Evolutionary conservation across 2,329 filamentous ascomycete species (phyloP).

Genomic region (Diaporthe helianthi): DNA sequence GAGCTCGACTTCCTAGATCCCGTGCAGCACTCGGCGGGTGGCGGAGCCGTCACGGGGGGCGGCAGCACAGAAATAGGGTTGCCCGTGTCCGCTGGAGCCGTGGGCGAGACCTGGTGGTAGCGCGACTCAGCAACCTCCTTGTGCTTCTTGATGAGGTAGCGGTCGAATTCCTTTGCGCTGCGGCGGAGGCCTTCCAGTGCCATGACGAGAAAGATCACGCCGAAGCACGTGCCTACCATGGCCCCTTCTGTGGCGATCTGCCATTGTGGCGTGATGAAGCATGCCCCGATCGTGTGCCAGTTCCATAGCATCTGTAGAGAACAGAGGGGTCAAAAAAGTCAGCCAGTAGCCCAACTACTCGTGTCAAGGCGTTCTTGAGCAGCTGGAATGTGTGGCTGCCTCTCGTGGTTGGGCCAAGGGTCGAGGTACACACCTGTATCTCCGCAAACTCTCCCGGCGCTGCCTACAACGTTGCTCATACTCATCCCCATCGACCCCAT

Average conservation of each 20-base stretch:
- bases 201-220: conserved; percentile 76
- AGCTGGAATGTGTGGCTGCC: too few species aligned
- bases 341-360: not conserved
- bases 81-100: conserved; percentile 26
- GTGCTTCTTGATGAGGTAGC: conserved; percentile 65
- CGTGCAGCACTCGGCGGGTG: not conserved
- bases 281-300: conserved; percentile 51
- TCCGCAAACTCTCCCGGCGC: conserved; percentile 21
- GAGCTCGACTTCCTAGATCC: conserved; percentile 9
- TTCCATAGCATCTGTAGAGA: conserved; percentile 53
- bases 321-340: not conserved
- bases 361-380: too few species aligned
- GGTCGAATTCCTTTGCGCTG: conserved; percentile 74
- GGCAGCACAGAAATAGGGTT: not conserved
- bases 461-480: conserved; percentile 10
- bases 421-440: conserved; percentile 3
- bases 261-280: conserved; percentile 75
- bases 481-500: conserved; percentile 24
- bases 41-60: conserved; percentile 23
- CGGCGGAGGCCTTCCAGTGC: conserved; percentile 76
- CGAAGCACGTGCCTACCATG: conserved; percentile 84
- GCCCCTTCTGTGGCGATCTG: conserved; percentile 71
- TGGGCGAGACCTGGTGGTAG: conserved; percentile 36
- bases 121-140: conserved; percentile 31
- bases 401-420: not conserved